Evolutionary conservation across 805 yeast species (phyloP).

Genomic region (Ogataea minuta): DNA sequence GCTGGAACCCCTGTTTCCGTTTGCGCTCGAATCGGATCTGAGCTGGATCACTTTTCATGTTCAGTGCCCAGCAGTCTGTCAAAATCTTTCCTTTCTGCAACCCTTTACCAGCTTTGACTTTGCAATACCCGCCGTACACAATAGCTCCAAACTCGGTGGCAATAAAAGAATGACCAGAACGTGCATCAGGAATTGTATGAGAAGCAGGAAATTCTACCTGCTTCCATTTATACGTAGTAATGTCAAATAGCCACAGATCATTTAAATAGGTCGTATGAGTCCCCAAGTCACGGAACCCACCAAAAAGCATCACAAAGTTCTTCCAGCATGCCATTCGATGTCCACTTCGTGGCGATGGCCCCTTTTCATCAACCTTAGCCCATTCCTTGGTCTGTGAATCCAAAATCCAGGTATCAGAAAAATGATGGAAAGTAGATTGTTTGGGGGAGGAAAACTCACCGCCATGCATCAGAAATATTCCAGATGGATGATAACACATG

Average conservation of each 20-base stretch:
- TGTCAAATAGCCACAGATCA: slow-evolving; percentile 92
- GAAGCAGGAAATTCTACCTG: slow-evolving; percentile 84
- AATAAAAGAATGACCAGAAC: slow-evolving; percentile 89
- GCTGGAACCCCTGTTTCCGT: slow-evolving; percentile 84
- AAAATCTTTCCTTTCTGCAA: slow-evolving; percentile 87
- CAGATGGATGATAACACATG: slow-evolving; percentile 90
- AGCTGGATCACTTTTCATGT: slow-evolving; percentile 80
- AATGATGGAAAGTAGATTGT: slow-evolving; percentile 92
- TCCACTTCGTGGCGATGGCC: slow-evolving; percentile 88
- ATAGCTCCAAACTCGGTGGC: slow-evolving; percentile 81
- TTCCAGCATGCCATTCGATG: slow-evolving; percentile 91
- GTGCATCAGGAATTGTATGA: slow-evolving; percentile 80
- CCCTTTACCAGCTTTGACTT: slow-evolving; percentile 86
- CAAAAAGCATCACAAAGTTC: slow-evolving; percentile 78
- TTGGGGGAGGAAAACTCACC: slow-evolving; percentile 98
- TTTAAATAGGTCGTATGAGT: slow-evolving; percentile 75
- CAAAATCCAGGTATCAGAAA: slow-evolving; percentile 93
- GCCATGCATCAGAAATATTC: slow-evolving; percentile 82
- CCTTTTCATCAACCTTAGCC: slow-evolving; percentile 78
- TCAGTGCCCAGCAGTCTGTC: slow-evolving; percentile 80
- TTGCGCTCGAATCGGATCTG: slow-evolving; percentile 86
- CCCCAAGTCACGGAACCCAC: slow-evolving; percentile 93
- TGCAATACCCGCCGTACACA: slow-evolving; percentile 90
- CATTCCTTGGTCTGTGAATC: slow-evolving; percentile 85
- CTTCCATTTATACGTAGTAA: slow-evolving; percentile 85